A percentile compares a stretch with the other conserved stretches of the same genome.
phyloP scores from a whole-genome alignment of 2,329 filamentous ascomycete genomes.

The Arthrinium puccinioides region DNA sequence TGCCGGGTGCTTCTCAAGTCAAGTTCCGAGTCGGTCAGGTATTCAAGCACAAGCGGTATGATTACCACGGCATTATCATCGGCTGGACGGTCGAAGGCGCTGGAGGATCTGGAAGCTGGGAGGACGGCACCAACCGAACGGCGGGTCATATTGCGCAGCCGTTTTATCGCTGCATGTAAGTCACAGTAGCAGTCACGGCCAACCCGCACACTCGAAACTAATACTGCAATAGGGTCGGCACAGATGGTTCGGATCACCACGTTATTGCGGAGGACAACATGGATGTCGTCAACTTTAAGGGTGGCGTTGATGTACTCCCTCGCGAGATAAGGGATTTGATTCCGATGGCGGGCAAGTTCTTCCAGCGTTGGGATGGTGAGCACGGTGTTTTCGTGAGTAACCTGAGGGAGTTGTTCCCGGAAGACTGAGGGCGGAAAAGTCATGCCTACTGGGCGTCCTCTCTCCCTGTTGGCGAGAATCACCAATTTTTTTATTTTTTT shows the following conservation, averaged over 20 bases:
- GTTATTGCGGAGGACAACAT: constrained; percentile 76
- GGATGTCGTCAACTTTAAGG: constrained; percentile 38
- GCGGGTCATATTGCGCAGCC: constrained; percentile 49
- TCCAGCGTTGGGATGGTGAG: constrained; percentile 72
- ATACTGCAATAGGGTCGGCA: constrained; percentile 21
- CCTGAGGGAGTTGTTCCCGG: constrained; percentile 70
- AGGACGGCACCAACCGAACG: constrained; percentile 25
- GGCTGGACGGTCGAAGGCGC: constrained; percentile 71
- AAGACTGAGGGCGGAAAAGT: constrained; percentile 66
- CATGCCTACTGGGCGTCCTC: no score
- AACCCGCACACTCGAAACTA: not conserved
- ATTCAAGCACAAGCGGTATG: constrained; percentile 74
- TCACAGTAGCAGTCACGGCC: constrained; percentile 1
- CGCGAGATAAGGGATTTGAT: constrained; percentile 44
- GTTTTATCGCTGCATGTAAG: constrained; percentile 85
- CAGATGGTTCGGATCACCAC: constrained; percentile 62
- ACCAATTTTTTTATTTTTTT: no score
- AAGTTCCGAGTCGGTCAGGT: constrained; percentile 72
- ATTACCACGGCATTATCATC: constrained; percentile 73
- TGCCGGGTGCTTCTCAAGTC: constrained; percentile 29
- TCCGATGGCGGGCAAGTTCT: constrained; percentile 71
- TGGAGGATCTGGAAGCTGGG: constrained; percentile 59
- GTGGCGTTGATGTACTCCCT: constrained; percentile 17
- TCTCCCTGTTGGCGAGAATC: no score
- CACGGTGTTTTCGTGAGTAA: constrained; percentile 76